Base-by-base conservation (phyloP, 202 grass and related monocot genomes). In the Hordeum pubiflorum region DNA sequence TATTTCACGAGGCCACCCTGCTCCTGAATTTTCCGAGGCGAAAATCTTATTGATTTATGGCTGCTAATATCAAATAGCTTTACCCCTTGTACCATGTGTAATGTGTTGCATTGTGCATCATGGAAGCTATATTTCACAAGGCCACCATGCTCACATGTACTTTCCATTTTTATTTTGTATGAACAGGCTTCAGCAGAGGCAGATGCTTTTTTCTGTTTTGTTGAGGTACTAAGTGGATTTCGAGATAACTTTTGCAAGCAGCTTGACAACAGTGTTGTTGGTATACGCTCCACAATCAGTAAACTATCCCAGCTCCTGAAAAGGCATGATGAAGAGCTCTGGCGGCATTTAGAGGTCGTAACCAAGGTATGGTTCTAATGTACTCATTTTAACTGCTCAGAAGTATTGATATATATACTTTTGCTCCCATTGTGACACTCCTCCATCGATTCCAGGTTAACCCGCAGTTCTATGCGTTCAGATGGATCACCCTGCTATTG, bases 221-320 rank as follows among this genome's bases (percentile, higher is more conserved):
- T 91, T 46, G 92, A 99, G 67, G 40, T 99, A 52, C 75, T 98
- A 67, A 99, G 92, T 64, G 89, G 91, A 71, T 99, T 99, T 66
- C 86, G 96, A 58, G 96, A 96, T 81, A 99, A 93, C 75, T 99
- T 99, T 74, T 99, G 92, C 87, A 99, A 93, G 69, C 96, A 99
- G 79, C 90, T 96, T 83, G 96, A 99, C 81, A 96, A 96, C 59
- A 95, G 90, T 39, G 82, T 95, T 57, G 96, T 99, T 11, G 96
- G 96, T 58, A 99, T 96, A 81, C 89, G 92, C 64, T 93, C 90
- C 27, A 96, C 89, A 77, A 99, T 99, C 57, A 79, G 77, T 54
- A 96, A 84, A 91, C 79, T 96, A 48, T 96, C 92, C 10, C 92
- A 99, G 34, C 89, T 99, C 84, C 76, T 99, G 55, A 96, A 88